Evolutionary conservation across 805 yeast species (phyloP).

Genomic region (Kodamaea lidongshanica): DNA sequence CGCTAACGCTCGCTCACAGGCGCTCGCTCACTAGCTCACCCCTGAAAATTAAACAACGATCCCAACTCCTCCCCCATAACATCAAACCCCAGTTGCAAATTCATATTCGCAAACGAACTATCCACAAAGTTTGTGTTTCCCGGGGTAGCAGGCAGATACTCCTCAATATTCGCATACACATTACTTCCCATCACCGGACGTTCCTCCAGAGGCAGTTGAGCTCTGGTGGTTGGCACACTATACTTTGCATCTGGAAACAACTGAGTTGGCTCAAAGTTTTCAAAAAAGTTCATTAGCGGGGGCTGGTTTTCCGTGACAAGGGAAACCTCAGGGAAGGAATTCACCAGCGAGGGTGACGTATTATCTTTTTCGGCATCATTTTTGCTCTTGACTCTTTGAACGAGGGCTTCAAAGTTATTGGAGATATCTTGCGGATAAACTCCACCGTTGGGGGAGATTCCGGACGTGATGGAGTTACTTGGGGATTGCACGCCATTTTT

Average conservation of each 20-base stretch:
- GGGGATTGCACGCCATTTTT: slow-evolving; percentile 10
- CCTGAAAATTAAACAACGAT: slow-evolving; percentile 25
- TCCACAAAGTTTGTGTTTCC: slow-evolving; percentile 37
- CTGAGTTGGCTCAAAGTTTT: slow-evolving; percentile 52
- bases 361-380: slow-evolving; percentile 12
- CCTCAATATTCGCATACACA: slow-evolving; percentile 26
- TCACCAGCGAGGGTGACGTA: slow-evolving; percentile 32
- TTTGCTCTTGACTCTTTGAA: slow-evolving; percentile 19
- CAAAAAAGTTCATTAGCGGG: slow-evolving; percentile 39
- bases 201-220: slow-evolving; percentile 27
- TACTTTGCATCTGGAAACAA: slow-evolving; percentile 41
- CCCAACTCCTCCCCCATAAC: slow-evolving; percentile 21
- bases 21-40: no score
- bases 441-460: slow-evolving; percentile 25
- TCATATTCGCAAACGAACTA: slow-evolving; percentile 38
- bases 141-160: slow-evolving; percentile 16
- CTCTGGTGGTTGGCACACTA: slow-evolving; percentile 33
- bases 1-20: no score
- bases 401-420: slow-evolving; percentile 24
- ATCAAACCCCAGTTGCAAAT: slow-evolving; percentile 32
- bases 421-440: slow-evolving; percentile 12
- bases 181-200: slow-evolving; percentile 23
- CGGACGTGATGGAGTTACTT: slow-evolving; percentile 17
- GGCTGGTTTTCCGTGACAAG: slow-evolving; percentile 50
- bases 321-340: slow-evolving; percentile 47